Percentiles rank a stretch among this genome's conserved stretches.
Evolutionary conservation across 495 filamentous ascomycete species (phyloP).

Genomic region (Neurospora sp.): DNA sequence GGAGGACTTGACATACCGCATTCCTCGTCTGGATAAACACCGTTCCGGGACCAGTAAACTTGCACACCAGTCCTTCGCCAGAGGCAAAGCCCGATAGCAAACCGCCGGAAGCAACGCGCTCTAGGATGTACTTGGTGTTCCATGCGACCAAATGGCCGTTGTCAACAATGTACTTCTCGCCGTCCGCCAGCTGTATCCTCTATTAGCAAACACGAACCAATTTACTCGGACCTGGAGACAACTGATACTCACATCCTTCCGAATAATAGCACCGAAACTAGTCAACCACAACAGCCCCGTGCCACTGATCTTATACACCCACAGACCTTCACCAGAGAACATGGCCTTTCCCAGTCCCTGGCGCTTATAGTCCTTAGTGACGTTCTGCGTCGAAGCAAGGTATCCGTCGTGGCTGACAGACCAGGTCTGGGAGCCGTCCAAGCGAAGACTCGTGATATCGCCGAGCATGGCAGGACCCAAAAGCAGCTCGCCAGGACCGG

Average conservation of each 20-base stretch:
- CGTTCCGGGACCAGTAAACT: constrained; percentile 84
- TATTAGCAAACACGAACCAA: not conserved
- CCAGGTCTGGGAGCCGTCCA: constrained; percentile 64
- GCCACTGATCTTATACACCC: constrained; percentile 79
- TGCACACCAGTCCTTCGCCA: constrained; percentile 85
- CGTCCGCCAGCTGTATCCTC: constrained; percentile 49
- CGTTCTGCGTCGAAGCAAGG: constrained; percentile 64
- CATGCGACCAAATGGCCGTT: constrained; percentile 95
- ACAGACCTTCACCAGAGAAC: constrained; percentile 88
- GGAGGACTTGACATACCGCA: constrained; percentile 37
- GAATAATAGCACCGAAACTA: constrained; percentile 88
- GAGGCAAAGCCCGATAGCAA: constrained; percentile 70
- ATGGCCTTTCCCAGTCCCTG: constrained; percentile 86
- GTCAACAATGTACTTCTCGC: constrained; percentile 84
- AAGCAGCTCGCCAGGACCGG: constrained; percentile 84
- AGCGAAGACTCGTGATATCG: constrained; percentile 72
- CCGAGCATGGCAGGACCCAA: constrained; percentile 72
- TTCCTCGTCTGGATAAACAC: constrained; percentile 94
- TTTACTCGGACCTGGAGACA: not conserved
- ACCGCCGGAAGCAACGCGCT: constrained; percentile 81
- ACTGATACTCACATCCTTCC: constrained; percentile 71
- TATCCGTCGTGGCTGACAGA: constrained; percentile 73
- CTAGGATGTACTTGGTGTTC: constrained; percentile 89
- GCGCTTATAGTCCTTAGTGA: constrained; percentile 73
- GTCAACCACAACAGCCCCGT: constrained; percentile 76